Evolutionary conservation across 2,329 filamentous ascomycete genomes (phyloP), one percentile per base, ranked within the genome.

Genomic region (Aureobasidium sp.): DNA sequence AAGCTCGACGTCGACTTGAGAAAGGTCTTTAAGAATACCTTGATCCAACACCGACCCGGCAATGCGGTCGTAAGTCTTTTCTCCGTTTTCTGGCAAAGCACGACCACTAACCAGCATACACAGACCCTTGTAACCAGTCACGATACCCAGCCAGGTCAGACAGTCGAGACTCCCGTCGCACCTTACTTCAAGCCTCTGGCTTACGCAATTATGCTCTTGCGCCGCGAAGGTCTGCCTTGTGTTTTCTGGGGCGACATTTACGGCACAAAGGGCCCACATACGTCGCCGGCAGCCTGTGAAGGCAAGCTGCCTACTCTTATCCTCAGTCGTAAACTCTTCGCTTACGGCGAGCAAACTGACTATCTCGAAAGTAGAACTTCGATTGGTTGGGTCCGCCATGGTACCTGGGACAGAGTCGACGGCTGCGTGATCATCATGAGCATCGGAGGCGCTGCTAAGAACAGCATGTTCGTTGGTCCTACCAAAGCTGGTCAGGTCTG

Each of bases 161-260:
- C 83, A 1, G 77, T 86, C 47, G 84, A 82, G 67, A 82, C 84
- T 0, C 81, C 82, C 1, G 82, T 91, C 44, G 80, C 84, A 61
- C 77, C 79, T 29, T 86, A 82, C 74, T 88, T 91, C 76, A 89
- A 89, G 71, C 81, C 86, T 0, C 77, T 90, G 17, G 88, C 87
- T 14, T 90, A 91, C 71, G 77, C 86, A 0, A 78, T 91, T 48
- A 89, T 90, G 61, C 81, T 91, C 1, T 82, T 91, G 29, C 81
- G 85, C 14, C 73, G 78, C 54, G 76, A 82, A 37, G 86, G 86
- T 17, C 80, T 84, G 31, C 87, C 87, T 0, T 89, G 84, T 67
- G 75, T 89, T 39, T 90, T 90, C 70, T 90, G 85, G 69, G 85
- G 86, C 27, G 86, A 90, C 68, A 71, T 89, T 0, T 88, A 87